A percentile compares a stretch with the other conserved stretches of the same genome.
Evolutionary conservation across 2,329 filamentous ascomycete genomes (phyloP).

Genomic region (Ceratocystis alfenasii): DNA sequence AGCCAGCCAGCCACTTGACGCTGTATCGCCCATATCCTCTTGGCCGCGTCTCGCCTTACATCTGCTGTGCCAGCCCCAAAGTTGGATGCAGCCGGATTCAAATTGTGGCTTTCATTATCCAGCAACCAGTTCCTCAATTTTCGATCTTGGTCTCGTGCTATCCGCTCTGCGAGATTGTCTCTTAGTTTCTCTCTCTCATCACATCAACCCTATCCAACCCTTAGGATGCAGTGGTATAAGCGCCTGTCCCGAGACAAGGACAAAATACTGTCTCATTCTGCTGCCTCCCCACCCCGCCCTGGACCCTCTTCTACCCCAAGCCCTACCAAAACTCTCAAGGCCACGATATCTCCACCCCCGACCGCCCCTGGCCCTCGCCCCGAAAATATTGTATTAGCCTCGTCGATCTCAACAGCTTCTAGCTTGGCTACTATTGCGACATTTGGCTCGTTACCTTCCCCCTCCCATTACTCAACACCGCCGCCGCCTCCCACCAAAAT

Average conservation of each 20-base stretch:
- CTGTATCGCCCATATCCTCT: neutral
- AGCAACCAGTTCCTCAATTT: neutral
- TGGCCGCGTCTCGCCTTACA: neutral
- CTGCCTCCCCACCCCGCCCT: no score
- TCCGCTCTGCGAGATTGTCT: neutral
- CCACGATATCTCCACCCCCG: slow-evolving; percentile 5
- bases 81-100: neutral
- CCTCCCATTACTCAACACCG: slow-evolving; percentile 4
- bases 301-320: slow-evolving; percentile 7
- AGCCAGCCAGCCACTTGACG: neutral
- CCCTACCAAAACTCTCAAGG: slow-evolving; percentile 8
- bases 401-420: slow-evolving; percentile 14
- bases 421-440: slow-evolving; percentile 19
- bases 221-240: slow-evolving; percentile 26
- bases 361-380: neutral
- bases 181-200: slow-evolving; percentile 3
- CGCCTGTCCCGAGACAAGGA: slow-evolving; percentile 22
- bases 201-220: slow-evolving; percentile 30
- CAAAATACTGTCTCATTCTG: slow-evolving; percentile 13
- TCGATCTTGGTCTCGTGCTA: neutral
- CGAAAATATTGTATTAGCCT: neutral
- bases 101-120: neutral
- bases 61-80: neutral
- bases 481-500: slow-evolving; percentile 12
- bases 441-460: slow-evolving; percentile 20